Base-by-base conservation (phyloP, 2,329 filamentous ascomycete species). In the Aspergillus novofumigatus region DNA sequence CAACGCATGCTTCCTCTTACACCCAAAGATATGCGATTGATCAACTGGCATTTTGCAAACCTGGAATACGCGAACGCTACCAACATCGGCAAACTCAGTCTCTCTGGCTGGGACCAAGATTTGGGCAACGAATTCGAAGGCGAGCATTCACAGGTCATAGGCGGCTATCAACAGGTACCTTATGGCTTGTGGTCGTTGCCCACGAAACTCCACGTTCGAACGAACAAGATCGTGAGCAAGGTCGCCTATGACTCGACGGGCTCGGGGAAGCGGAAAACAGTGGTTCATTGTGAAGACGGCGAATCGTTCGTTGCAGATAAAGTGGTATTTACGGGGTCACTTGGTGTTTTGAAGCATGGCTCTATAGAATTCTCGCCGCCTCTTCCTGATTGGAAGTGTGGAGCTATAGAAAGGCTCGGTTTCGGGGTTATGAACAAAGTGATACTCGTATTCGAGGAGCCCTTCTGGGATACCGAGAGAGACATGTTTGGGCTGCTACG, bases 1-100 rank as follows among this genome's bases (percentile, higher is more conserved):
- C 88, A 90, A 67, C 81, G 83, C 32, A 83, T 99, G 51, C 82
- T 97, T 28, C 88, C 96, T 57, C 77, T 99, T 53, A 90, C 86
- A 14, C 84, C 92, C 1, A 90, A 91, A 69, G 94, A 99, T 68
- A 87, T 96, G 74, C 86, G 94, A 49, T 80, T 99, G 17, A 83
- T 97, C 68, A 99, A 97, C 69, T 99, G 94, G 94, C 95, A 99
- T 74, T 89, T 97, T 72, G 95, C 95, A 62, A 99, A 99, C 69
- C 82, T 99, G 14, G 94, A 99, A 74, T 99, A 99, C 70, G 95
- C 93, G 61, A 99, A 97, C 72, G 94, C 94, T 1, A 90, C 87
- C 1, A 95, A 92, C 63, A 86, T 96, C 54, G 87, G 89, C 62
- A 88, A 89, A 61, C 83, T 99, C 20, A 97, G 93, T 72, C 83